Evolutionary conservation across 2,329 filamentous ascomycete species (phyloP), one percentile per base, ranked within the genome.

Genomic region (Aaosphaeria arxii): DNA sequence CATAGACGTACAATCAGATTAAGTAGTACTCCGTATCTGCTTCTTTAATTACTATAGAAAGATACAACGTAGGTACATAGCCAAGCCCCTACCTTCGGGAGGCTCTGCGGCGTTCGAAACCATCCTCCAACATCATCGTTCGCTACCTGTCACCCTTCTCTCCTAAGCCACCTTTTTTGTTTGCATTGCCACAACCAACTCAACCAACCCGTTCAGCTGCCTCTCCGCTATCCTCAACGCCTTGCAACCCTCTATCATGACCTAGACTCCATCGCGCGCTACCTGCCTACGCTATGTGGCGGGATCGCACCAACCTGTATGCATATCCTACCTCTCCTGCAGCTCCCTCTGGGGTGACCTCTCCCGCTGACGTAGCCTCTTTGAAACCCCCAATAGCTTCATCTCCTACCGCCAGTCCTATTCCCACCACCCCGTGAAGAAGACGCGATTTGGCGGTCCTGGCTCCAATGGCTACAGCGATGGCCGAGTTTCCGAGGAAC

Each of bases 381-480:
- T 58, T 67, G 17, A 36, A 36, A 9, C 33, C 9, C 9, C 33
- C 33, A 36, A 36, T n/a, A 96, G 92, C 70, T 99, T 95, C 73
- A 94, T 99, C 71, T 97, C 94, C 73, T 99, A 97, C 80, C 91
- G 94, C 66, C 94, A 99, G 77, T 97, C 92, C 64, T 97, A 96
- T 74, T 85, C 91, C 63, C 94, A 97, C 73, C 91, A 96, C 70
- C 94, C 94, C 46, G 83, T 85, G 52, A 91, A 91, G 74, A 90
- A 89, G 71, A 84, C 85, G 58, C 86, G 86, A 62, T 71, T 74
- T 63, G 69, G 64, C 47, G 70, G 77, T 48, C 72, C 81, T 48
- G 72, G 77, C 53, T 81, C 82, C 61, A 77, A 81, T 68, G 80
- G 76, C 53, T 80, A 71, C 56, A 68, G 66, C 64, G 73, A 74